Evolutionary conservation across 2,329 filamentous ascomycete species (phyloP).

Genomic region (Pseudocercospora pini-densiflorae): DNA sequence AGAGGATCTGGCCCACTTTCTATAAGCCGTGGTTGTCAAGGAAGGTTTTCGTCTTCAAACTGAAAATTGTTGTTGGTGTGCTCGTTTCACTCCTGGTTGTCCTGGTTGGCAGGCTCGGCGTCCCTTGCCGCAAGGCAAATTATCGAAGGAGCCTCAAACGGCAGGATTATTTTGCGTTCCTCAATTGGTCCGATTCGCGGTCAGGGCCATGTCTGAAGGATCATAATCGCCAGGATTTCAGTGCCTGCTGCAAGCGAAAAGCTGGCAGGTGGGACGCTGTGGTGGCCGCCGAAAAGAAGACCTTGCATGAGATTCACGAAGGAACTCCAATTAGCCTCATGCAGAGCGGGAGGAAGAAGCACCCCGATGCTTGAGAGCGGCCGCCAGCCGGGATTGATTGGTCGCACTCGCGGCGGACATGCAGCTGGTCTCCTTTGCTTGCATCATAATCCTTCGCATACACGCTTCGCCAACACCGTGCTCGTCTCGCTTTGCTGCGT

Average conservation of each 20-base stretch:
- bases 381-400: too few relatives aligned
- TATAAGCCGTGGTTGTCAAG: neutral
- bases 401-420: neutral
- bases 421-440: neutral
- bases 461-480: neutral
- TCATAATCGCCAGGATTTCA: neutral
- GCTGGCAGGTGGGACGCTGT: neutral
- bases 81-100: conserved; percentile 8
- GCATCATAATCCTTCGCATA: conserved; percentile 8
- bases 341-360: neutral
- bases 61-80: neutral
- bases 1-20: too few relatives aligned
- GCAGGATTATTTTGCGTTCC: neutral
- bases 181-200: neutral
- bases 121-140: neutral
- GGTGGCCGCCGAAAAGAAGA: neutral
- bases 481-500: neutral
- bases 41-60: too few relatives aligned
- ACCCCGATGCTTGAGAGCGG: neutral
- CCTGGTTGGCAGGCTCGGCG: conserved; percentile 1
- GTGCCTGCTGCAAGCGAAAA: neutral
- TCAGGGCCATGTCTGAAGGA: neutral
- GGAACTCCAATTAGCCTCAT: neutral
- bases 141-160: neutral
- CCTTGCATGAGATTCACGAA: neutral